phyloP scores from a whole-genome alignment of 306 rosid genomes.

The Prosopis cineraria region DNA sequence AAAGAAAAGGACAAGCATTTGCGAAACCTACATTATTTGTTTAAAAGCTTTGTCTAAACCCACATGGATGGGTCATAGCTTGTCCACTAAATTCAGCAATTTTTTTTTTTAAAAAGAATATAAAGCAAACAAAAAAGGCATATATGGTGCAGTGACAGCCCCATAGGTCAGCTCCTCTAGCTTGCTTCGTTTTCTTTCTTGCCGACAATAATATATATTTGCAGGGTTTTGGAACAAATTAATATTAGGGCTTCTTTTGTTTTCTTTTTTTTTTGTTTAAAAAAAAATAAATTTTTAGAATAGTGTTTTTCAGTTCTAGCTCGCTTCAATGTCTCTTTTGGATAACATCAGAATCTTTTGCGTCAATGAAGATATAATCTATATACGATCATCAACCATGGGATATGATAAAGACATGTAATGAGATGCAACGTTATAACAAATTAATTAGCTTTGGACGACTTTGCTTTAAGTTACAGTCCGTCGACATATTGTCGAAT shows the following conservation, averaged over 20 bases:
- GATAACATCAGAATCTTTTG: not conserved
- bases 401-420: not conserved
- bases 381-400: not conserved
- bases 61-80: constrained; percentile 85
- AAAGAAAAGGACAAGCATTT: constrained; percentile 67
- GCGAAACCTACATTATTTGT: constrained; percentile 35
- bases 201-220: constrained; percentile 43
- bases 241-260: not conserved
- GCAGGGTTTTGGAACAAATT: not conserved
- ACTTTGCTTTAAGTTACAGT: not conserved
- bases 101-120: no score
- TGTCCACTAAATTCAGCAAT: constrained; percentile 69
- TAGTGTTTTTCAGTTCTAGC: no score
- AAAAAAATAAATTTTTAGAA: no score
- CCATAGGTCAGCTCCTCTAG: constrained; percentile 5
- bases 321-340: no score
- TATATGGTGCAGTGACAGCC: constrained; percentile 8
- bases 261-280: not conserved
- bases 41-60: constrained; percentile 45
- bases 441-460: not conserved
- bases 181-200: constrained; percentile 43
- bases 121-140: not conserved
- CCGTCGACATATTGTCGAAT: not conserved
- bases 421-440: not conserved
- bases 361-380: not conserved